Percentiles rank a stretch among this genome's conserved stretches.
Evolutionary conservation across 2,329 filamentous ascomycete genomes (phyloP).

Genomic region (Aspergillus hiratsukae): DNA sequence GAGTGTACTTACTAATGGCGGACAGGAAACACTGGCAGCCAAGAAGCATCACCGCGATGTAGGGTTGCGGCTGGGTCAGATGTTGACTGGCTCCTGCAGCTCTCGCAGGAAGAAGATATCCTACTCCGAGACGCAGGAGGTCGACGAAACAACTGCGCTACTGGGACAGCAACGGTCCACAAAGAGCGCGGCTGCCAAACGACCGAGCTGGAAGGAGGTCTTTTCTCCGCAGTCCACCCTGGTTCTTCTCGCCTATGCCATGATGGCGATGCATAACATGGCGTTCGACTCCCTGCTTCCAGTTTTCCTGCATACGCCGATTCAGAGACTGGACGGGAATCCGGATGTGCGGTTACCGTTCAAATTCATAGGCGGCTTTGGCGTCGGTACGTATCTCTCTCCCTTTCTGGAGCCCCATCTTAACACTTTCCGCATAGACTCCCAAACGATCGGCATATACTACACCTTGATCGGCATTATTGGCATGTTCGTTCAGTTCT

Average conservation of each 20-base stretch:
- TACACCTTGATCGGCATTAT: constrained; percentile 78
- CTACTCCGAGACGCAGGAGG: constrained; percentile 13
- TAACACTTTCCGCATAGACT: constrained; percentile 43
- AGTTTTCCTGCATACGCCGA: constrained; percentile 78
- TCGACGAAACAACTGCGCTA: constrained; percentile 30
- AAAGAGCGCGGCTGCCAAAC: constrained; percentile 15
- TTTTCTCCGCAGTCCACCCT: constrained; percentile 70
- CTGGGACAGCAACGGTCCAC: constrained; percentile 21
- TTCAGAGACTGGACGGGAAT: constrained; percentile 50
- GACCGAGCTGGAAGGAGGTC: constrained; percentile 56
- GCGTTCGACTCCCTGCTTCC: constrained; percentile 84
- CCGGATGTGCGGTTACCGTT: constrained; percentile 64
- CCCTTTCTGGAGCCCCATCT: background rate
- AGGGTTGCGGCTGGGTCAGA: constrained; percentile 68
- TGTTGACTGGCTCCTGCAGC: constrained; percentile 48
- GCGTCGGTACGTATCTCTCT: constrained; percentile 44
- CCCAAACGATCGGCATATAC: constrained; percentile 73
- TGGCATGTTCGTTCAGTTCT: constrained; percentile 78
- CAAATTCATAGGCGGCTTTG: constrained; percentile 79
- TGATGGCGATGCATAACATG: constrained; percentile 76
- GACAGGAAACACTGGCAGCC: constrained; percentile 71
- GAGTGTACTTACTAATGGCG: constrained; percentile 2
- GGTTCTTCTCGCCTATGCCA: constrained; percentile 71
- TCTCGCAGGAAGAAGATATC: constrained; percentile 18
- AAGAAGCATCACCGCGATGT: constrained; percentile 67